Conservation (phyloP, 2,329 filamentous ascomycete genomes). For the Trichoderma sp. region DNA sequence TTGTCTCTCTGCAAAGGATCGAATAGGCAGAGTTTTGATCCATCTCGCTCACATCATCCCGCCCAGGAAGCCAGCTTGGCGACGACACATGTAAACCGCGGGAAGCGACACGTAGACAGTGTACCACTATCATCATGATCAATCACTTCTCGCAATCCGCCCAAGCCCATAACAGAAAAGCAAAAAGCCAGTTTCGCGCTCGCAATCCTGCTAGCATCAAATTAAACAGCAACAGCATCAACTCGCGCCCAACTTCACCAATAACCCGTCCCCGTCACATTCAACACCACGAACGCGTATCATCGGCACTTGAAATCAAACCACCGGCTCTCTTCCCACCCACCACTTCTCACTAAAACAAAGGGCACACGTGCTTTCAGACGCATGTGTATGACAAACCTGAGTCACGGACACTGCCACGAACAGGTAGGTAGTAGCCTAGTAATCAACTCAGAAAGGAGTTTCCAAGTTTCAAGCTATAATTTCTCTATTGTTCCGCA, state of each 20-base stretch:
- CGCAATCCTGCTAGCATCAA: background rate
- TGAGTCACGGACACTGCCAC: constrained; percentile 2
- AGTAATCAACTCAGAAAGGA: background rate
- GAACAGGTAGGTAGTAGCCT: background rate
- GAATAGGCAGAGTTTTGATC: background rate
- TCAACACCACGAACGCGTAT: background rate
- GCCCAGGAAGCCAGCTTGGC: too few relatives aligned
- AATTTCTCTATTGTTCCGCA: background rate
- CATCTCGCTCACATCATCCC: too few relatives aligned
- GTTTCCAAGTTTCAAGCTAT: background rate
- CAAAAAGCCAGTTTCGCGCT: background rate
- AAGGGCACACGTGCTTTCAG: background rate
- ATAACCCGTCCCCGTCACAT: background rate
- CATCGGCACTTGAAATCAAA: background rate
- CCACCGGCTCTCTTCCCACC: background rate
- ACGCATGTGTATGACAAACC: background rate
- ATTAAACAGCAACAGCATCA: background rate
- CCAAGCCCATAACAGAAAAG: background rate
- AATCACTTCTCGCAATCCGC: background rate
- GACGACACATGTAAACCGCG: background rate
- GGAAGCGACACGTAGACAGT: background rate
- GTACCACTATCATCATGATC: background rate
- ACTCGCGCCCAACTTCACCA: background rate
- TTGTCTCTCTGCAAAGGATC: background rate
- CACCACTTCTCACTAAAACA: background rate